Base-by-base conservation (phyloP, 2,329 filamentous ascomycete species). In the Colletotrichum lini region DNA sequence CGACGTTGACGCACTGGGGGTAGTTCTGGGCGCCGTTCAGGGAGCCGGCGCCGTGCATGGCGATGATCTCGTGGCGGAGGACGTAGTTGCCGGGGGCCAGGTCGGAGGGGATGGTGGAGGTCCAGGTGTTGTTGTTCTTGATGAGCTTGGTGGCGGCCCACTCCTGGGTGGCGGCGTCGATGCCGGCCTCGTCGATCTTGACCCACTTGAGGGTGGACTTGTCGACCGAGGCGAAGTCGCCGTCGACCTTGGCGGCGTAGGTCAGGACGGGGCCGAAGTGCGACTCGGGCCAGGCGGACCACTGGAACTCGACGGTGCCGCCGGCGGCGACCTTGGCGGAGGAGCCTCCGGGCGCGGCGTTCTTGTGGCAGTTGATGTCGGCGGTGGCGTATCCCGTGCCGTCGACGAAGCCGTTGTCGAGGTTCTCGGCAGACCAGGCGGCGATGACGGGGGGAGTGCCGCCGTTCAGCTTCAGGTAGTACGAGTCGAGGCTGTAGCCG, bases 181-280 rank as follows among this genome's bases (percentile, higher is more conserved):
- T 84, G 68, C 90, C 91, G 44, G 79, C 82, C 67, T 85, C 85
- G 49, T 87, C 85, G 70, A 92, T 91, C 85, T 93, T 93, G 85
- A 91, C 89, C 80, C 87, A 92, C 73, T 87, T 79, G 40, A 92
- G 84, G 6, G 81, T 77, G 2, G 79, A 80, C 79, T 89, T 88
- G 79, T 88, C 85, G 67, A 86, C 88, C 0, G 79, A 78, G 47
- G 86, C 82, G 79, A 88, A 91, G 78, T 90, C 85, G 26, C 86
- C 88, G 44, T 84, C 82, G 80, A 88, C 90, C 75, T 84, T 85
- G 66, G 91, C 91, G 18, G 92, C 81, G 82, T 92, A 92, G 78
- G 87, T 87, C 73, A 92, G 85, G 75, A 92, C 86, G 10, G 90
- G 90, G 0, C 87, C 83, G 44, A 82, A 74, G 77, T 87, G 85